Percentiles rank a stretch among this genome's conserved stretches.
Conservation (phyloP, 192 early-diverging fungal species). For the Linnemannia hyalina region DNA sequence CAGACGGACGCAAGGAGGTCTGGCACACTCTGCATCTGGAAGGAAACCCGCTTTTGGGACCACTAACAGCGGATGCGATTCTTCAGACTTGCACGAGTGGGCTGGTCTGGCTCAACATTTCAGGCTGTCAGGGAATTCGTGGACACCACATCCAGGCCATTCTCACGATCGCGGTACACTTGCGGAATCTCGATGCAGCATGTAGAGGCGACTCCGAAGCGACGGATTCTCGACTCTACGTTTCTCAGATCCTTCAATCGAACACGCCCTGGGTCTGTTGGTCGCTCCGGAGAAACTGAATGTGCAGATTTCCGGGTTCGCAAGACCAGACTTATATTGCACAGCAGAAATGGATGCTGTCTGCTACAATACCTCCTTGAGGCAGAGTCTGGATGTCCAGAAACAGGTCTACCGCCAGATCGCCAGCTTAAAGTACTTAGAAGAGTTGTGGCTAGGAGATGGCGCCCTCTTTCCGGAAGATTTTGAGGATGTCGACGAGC, state of each 20-base stretch:
- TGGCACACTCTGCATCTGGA: background rate
- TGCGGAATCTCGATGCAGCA: background rate
- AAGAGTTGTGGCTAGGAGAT: background rate
- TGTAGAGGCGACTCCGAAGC: background rate
- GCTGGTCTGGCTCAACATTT: background rate
- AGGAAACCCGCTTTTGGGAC: background rate
- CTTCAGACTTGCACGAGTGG: background rate
- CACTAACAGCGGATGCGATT: background rate
- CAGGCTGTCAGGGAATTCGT: background rate
- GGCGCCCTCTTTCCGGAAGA: background rate
- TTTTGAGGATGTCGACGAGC: background rate
- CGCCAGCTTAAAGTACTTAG: background rate
- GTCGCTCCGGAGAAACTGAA: conserved; percentile 14
- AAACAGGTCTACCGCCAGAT: background rate
- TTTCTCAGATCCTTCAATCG: background rate
- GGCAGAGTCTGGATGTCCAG: background rate
- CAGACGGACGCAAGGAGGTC: background rate
- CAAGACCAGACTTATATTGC: background rate
- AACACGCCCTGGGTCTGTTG: conserved; percentile 17
- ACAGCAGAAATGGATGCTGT: background rate
- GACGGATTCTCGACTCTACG: background rate
- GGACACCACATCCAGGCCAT: background rate
- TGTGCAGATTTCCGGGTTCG: conserved; percentile 23
- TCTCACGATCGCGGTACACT: background rate
- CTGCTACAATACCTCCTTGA: background rate